Evolutionary conservation across 1,284 basidiomycete genomes (phyloP).

Genomic region (Filobasidium uniguttulatum): DNA sequence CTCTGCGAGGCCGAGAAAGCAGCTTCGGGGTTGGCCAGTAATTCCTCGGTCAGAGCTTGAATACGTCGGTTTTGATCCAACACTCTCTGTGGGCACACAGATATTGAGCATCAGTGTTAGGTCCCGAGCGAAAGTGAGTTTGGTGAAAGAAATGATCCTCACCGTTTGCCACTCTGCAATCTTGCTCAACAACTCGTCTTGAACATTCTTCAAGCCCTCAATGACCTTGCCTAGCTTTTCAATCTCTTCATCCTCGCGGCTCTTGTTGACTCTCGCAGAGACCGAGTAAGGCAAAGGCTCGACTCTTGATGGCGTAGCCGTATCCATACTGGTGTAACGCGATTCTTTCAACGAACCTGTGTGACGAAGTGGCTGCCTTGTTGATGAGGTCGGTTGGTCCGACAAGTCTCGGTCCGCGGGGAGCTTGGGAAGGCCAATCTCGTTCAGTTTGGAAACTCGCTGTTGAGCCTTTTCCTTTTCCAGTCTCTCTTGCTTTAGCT

Average conservation of each 20-base stretch:
- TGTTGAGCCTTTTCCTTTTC: neutral
- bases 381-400: neutral
- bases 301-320: neutral
- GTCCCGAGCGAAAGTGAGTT: neutral
- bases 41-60: conserved; percentile 22
- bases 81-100: conserved; percentile 20
- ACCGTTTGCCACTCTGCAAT: conserved; percentile 32
- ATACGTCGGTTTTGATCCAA: conserved; percentile 31
- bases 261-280: neutral
- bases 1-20: too few relatives aligned
- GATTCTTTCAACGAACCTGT: conserved; percentile 7
- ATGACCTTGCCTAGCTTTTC: conserved; percentile 31
- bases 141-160: conserved; percentile 9
- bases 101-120: neutral
- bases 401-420: neutral
- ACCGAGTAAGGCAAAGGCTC: conserved; percentile 3
- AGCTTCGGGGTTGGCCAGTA: too few relatives aligned
- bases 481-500: neutral
- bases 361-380: neutral
- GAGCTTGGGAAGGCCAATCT: conserved; percentile 3
- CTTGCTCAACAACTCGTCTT: conserved; percentile 31
- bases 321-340: neutral
- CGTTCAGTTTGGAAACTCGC: neutral
- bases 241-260: conserved; percentile 23
- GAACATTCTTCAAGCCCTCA: conserved; percentile 28